phyloP scores from a whole-genome alignment of 306 rosid genomes.

The Cyamopsis tetragonoloba region DNA sequence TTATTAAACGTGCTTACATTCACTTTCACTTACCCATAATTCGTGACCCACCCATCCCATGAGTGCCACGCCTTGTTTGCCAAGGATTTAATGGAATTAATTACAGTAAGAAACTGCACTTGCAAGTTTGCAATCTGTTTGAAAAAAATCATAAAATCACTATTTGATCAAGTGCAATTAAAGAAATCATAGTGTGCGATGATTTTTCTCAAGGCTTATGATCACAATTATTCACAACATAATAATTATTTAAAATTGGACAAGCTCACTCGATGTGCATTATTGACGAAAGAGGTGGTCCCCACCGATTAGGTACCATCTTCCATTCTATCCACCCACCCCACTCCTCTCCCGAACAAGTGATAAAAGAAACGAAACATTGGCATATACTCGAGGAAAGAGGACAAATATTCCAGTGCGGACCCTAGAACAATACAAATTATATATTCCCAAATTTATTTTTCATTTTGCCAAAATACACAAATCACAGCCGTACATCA shows the following conservation, averaged over 20 bases:
- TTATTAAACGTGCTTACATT: not conserved
- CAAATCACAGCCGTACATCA: conserved; percentile 34
- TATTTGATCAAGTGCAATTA: not conserved
- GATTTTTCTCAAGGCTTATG: not conserved
- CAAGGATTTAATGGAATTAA: not conserved
- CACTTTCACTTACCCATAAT: no score
- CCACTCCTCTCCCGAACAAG: not conserved
- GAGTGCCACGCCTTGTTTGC: not conserved
- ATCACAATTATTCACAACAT: no score
- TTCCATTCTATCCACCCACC: not conserved
- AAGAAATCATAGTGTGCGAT: not conserved
- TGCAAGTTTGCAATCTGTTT: no score
- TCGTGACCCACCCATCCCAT: not conserved
- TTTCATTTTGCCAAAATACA: conserved; percentile 29
- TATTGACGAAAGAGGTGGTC: conserved; percentile 22
- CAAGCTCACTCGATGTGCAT: not conserved
- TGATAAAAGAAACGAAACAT: not conserved
- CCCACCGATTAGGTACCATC: conserved; percentile 19
- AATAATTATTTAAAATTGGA: not conserved
- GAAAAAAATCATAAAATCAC: not conserved
- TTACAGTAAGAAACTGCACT: not conserved
- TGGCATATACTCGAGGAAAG: conserved; percentile 14
- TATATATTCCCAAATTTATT: conserved; percentile 14
- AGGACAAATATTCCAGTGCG: conserved; percentile 7
- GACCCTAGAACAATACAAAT: not conserved